phyloP scores from a whole-genome alignment of 345 rosid genomes.

The Gynandropsis gynandra region DNA sequence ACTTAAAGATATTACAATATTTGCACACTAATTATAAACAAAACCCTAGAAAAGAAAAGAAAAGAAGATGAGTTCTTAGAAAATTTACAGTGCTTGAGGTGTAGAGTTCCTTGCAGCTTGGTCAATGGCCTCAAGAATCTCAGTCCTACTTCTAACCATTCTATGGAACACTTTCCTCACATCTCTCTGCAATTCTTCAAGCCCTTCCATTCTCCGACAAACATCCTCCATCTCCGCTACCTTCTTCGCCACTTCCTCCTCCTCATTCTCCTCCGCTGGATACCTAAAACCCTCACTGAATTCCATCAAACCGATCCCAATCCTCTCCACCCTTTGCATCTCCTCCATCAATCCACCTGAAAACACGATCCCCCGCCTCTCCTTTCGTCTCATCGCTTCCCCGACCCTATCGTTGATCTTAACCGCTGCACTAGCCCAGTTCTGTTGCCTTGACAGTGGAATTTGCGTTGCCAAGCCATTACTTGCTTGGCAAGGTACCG shows the following conservation, averaged over 20 bases:
- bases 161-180: slow-evolving; percentile 84
- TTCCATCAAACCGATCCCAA: slow-evolving; percentile 52
- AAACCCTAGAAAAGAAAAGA: too few relatives aligned
- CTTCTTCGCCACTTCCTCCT: slow-evolving; percentile 42
- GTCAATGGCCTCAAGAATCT: slow-evolving; percentile 55
- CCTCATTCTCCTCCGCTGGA: slow-evolving; percentile 41
- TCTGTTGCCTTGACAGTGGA: slow-evolving; percentile 48
- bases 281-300: slow-evolving; percentile 60
- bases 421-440: slow-evolving; percentile 60
- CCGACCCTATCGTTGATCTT: slow-evolving; percentile 64
- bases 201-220: slow-evolving; percentile 71
- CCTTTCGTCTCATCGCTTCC: slow-evolving; percentile 87
- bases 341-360: slow-evolving; percentile 67
- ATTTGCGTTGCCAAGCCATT: slow-evolving; percentile 43
- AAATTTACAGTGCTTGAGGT: too few relatives aligned
- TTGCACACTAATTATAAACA: too few relatives aligned
- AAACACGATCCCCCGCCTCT: slow-evolving; percentile 43
- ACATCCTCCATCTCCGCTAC: slow-evolving; percentile 66
- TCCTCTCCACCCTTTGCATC: slow-evolving; percentile 71
- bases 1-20: too few relatives aligned
- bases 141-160: slow-evolving; percentile 74
- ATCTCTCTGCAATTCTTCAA: slow-evolving; percentile 63
- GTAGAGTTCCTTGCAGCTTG: slow-evolving; percentile 30
- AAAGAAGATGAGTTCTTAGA: too few relatives aligned
- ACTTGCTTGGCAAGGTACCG: slow-evolving; percentile 88